Evolutionary conservation across 2,329 filamentous ascomycete genomes (phyloP), one percentile per base, ranked within the genome.

Genomic region (Dactylellina sp.): DNA sequence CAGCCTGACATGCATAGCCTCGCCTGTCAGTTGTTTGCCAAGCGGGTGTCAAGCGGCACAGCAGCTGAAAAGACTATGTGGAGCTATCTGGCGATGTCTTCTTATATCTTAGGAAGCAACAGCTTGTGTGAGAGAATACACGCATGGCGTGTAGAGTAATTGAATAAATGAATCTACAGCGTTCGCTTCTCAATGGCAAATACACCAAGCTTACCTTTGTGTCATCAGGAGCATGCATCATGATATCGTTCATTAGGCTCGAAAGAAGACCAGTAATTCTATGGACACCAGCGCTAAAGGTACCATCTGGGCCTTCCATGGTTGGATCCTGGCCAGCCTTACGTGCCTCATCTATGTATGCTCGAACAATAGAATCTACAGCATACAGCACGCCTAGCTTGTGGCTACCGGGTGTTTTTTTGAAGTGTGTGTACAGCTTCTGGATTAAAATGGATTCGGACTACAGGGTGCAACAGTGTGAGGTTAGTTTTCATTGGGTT

Each of bases 361-460:
- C 94, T 83, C 95, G 92, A 82, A 93, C 94, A 87, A 99, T 93
- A 85, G 94, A 97, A 87, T 99, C 95, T 93, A 99, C 92, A 84
- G 98, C 93, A 89, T 99, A 99, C 84, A 99, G 89, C 81, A 97
- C 93, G 84, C 95, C 95, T 82, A 99, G 87, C 84, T 99, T 99
- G 87, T 99, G 94, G 81, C 93, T 96, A 81, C 89, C 89, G 74
- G 92, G 92, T 78, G 93, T 90, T 83, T 95, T 96, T 83, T 96
- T 97, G 86, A 98, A 96, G 80, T 97, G 93, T 77, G 93, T 96
- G 84, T 91, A 97, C 80, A 99, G 90, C 82, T 96, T 97, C 82
- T 97, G 93, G 79, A 98, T 92, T 80, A 99, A 89, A 79, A 93
- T 89, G 62, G 92, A 95, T 84, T 98, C 94, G 83, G 91, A 94